A percentile compares a stretch with the other conserved stretches of the same genome.
Conservation (phyloP, 2,329 filamentous ascomycete genomes). For the Tolypocladium inflatum region DNA sequence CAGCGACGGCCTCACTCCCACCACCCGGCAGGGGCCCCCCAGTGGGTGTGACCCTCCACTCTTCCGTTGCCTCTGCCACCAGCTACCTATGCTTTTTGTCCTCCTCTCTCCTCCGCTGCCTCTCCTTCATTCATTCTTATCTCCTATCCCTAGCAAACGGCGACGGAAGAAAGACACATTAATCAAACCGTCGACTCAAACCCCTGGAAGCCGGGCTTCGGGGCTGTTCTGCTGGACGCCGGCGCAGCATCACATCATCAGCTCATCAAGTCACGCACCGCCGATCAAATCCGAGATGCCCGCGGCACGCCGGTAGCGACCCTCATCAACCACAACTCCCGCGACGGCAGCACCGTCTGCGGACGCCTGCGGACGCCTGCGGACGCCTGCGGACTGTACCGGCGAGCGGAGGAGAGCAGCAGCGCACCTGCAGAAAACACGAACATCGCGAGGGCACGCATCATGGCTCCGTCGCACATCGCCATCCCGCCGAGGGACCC, state of each 20-base stretch:
- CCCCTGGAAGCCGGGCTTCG: conserved; percentile 2
- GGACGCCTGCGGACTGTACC: neutral
- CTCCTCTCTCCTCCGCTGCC: neutral
- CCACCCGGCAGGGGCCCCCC: neutral
- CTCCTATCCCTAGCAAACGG: neutral
- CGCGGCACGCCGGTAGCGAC: neutral
- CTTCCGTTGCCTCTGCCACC: neutral
- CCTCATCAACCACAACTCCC: neutral
- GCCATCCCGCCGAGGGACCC: conserved; percentile 33
- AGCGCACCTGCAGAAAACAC: neutral
- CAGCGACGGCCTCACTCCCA: too few species aligned
- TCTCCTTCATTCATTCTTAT: neutral
- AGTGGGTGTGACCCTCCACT: neutral
- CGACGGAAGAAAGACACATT: neutral
- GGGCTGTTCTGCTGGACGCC: neutral
- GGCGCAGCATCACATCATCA: neutral
- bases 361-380: neutral
- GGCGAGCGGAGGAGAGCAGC: neutral
- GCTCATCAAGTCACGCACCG: neutral
- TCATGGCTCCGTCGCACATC: conserved; percentile 43
- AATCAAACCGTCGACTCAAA: neutral
- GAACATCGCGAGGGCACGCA: neutral
- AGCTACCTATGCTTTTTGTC: neutral
- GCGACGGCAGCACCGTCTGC: neutral
- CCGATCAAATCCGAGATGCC: neutral